A percentile compares a stretch with the other conserved stretches of the same genome.
Conservation (phyloP, 176 grass and related monocot genomes). For the Chloris gayana region DNA sequence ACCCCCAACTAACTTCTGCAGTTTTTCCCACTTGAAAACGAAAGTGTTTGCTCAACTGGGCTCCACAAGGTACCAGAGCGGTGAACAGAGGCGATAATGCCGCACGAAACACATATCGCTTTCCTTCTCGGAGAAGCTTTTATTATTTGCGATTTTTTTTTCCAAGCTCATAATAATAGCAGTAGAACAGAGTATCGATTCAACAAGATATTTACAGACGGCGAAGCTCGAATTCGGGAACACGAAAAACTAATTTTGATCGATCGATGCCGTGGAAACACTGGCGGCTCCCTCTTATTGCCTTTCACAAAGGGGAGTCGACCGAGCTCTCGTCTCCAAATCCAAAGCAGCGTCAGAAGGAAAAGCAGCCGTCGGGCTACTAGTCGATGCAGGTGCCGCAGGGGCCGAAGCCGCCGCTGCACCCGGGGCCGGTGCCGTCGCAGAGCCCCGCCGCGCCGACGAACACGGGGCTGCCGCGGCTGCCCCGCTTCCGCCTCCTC, state of each 20-base stretch:
- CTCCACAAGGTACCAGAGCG: not conserved
- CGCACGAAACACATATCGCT: not conserved
- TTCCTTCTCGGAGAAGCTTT: not conserved
- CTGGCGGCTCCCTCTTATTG: constrained; percentile 39
- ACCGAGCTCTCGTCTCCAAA: constrained; percentile 14
- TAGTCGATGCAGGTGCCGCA: constrained; percentile 58
- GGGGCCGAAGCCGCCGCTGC: constrained; percentile 53
- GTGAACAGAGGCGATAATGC: not conserved
- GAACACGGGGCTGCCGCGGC: constrained; percentile 49
- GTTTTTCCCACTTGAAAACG: not conserved
- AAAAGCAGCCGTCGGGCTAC: not conserved
- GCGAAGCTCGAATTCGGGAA: not conserved
- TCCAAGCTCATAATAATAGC: not conserved
- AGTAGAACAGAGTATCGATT: not conserved
- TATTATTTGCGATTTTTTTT: not conserved
- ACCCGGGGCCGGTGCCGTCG: constrained; percentile 56
- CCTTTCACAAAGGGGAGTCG: constrained; percentile 38
- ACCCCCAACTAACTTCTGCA: not conserved
- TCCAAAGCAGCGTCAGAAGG: too few relatives aligned
- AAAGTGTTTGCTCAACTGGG: not conserved
- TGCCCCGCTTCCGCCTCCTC: constrained; percentile 10
- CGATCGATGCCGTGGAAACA: not conserved
- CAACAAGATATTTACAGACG: not conserved
- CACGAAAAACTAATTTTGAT: not conserved
- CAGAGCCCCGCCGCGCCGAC: constrained; percentile 54